Base-by-base conservation (phyloP, 805 yeast genomes). In the Torulaspora indica region DNA sequence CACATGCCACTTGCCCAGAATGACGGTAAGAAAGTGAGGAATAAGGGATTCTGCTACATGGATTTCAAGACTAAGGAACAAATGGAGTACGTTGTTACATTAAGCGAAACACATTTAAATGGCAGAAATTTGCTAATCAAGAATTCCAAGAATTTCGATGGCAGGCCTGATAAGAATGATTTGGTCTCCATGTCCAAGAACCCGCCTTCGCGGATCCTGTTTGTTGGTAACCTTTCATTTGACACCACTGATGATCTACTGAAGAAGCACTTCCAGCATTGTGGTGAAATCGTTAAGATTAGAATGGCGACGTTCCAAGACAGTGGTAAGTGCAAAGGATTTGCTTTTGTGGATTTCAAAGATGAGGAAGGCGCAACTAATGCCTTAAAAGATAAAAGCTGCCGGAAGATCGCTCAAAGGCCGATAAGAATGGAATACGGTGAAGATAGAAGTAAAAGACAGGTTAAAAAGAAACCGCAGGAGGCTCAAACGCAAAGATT, bases 271-370 rank as follows among this genome's bases (percentile, higher is more conserved):
- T 91, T 91, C 72, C 83, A 84, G 65, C 91, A 84, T 57, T 89
- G 95, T 68, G 97, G 98, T 31, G 89, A 85, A 51, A 91, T 95
- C 47, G 68, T 73, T 23, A 78, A 78, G 53, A 78, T 91, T 42
- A 78, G 98, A 64, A 91, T 90, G 95, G 98, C 98, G 3, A 90
- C 98, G n/a, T 91, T 91, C 67, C 89, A 93, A 67, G 98, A 91
- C 62, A 71, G 85, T 40, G 98, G 97, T 1, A 91, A 90, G 62
- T 91, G 98, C 72, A 93, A 93, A 66, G 98, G 98, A 1, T 91
- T 91, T 70, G 89, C 96, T 1, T 91, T 93, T 59, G 70, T 91
- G 28, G 98, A 91, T 64, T 91, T 90, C 68, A 77, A 72, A 50
- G 82, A 81, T 52, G 86, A 83, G 51, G 79, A 77, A 30, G 90